Percentiles rank a stretch among this genome's conserved stretches.
phyloP scores from a whole-genome alignment of 2,329 filamentous ascomycete genomes.

The Akanthomyces dipterigenus region DNA sequence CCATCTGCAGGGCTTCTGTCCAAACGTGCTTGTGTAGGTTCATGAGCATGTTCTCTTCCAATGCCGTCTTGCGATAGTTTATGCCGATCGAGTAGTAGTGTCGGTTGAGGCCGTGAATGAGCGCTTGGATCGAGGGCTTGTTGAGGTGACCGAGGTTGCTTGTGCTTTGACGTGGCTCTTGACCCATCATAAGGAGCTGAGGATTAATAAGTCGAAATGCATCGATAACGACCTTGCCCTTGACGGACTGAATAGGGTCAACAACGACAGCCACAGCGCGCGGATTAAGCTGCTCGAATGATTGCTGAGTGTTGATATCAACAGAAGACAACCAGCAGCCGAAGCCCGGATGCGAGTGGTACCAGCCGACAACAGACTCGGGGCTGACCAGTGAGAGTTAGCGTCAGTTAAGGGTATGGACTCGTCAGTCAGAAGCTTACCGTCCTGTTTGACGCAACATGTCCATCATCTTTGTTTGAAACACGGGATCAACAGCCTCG shows the following conservation, averaged over 20 bases:
- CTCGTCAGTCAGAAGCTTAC: conserved; percentile 44
- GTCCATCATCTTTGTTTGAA: conserved; percentile 99
- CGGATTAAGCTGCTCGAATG: conserved; percentile 97
- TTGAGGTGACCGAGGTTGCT: conserved; percentile 97
- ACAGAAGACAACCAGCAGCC: conserved; percentile 98
- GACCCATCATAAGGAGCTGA: conserved; percentile 94
- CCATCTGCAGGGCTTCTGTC: conserved; percentile 97
- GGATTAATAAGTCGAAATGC: conserved; percentile 98
- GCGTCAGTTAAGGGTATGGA: background rate
- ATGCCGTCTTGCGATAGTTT: conserved; percentile 93
- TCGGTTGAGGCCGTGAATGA: conserved; percentile 95
- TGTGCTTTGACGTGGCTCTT: conserved; percentile 95
- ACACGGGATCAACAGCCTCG: conserved; percentile 95
- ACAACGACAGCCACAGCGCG: conserved; percentile 96
- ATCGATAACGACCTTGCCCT: conserved; percentile 98
- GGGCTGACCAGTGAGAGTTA: conserved; percentile 49
- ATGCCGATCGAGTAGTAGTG: conserved; percentile 99
- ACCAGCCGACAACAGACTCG: conserved; percentile 98
- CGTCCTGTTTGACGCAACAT: conserved; percentile 97
- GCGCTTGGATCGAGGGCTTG: conserved; percentile 98
- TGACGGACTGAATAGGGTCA: conserved; percentile 97
- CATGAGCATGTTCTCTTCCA: conserved; percentile 99
- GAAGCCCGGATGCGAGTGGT: conserved; percentile 98
- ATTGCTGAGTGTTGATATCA: conserved; percentile 99
- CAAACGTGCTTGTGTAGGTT: conserved; percentile 99